Evolutionary conservation across 108 stramenopile genomes (phyloP).

Genomic region (Parietichytrium sp.): DNA sequence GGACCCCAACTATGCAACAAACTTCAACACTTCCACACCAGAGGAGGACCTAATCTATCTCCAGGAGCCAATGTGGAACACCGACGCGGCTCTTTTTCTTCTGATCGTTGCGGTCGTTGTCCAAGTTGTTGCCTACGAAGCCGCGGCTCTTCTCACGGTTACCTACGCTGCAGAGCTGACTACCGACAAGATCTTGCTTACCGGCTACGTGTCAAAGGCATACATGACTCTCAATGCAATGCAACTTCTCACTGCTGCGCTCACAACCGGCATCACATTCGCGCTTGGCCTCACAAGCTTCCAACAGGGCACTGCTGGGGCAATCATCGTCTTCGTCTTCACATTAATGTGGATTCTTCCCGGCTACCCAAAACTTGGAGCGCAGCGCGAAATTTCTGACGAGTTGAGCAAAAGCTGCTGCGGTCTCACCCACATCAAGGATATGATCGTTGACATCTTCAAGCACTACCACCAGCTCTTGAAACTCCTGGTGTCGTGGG

Average conservation of each 20-base stretch:
- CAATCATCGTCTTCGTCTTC: not conserved
- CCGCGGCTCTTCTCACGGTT: not conserved
- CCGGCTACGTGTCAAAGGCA: not conserved
- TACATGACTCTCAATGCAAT: conserved; percentile 22
- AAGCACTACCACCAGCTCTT: not conserved
- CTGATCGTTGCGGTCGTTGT: not conserved
- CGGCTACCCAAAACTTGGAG: not conserved
- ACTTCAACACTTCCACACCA: too few relatives aligned
- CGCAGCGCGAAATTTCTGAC: not conserved
- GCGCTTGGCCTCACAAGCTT: not conserved
- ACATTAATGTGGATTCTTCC: not conserved
- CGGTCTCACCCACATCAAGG: not conserved
- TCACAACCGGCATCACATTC: not conserved
- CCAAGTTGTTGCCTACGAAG: conserved; percentile 12
- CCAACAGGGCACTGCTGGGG: conserved; percentile 23
- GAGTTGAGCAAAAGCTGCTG: not conserved
- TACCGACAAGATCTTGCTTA: not conserved
- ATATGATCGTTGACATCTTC: not conserved
- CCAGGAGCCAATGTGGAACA: not conserved
- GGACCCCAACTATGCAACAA: conserved; percentile 6
- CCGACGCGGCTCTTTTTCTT: not conserved
- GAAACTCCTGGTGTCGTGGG: not conserved
- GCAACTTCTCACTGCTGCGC: conserved; percentile 12
- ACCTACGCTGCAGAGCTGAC: not conserved
- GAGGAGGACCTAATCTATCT: not conserved